These are phyloP conservation scores for Polytrichum commune DNA, from an alignment of 225 moss, liverwort and hornwort genomes.

Conservation along the genomic window DNA sequence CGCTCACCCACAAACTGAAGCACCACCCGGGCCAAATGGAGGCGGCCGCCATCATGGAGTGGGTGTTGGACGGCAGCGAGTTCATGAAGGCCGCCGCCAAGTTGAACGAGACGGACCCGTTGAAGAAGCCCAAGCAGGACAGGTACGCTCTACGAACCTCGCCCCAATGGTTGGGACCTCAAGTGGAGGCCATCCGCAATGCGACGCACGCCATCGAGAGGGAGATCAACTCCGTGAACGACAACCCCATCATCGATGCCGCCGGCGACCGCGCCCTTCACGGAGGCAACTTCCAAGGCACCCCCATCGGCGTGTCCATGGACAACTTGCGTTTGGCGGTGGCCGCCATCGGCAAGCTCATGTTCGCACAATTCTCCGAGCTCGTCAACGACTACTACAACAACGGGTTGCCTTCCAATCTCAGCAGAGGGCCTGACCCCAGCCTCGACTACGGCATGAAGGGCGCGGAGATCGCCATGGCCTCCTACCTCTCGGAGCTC, in stretches of 20 bases:
- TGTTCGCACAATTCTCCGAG: constrained; percentile 46
- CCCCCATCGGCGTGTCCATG: constrained; percentile 37
- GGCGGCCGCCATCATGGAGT: constrained; percentile 33
- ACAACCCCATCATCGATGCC: constrained; percentile 65
- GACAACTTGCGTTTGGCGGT: constrained; percentile 35
- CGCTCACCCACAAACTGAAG: constrained; percentile 30
- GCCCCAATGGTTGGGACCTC: constrained; percentile 15
- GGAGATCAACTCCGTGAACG: constrained; percentile 77
- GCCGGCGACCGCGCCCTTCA: constrained; percentile 58
- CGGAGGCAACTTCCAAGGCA: constrained; percentile 46
- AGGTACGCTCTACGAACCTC: constrained; percentile 23
- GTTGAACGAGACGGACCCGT: constrained; percentile 51
- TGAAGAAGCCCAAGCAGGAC: constrained; percentile 16
- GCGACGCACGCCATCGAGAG: constrained; percentile 66
- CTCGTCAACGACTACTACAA: constrained; percentile 52
- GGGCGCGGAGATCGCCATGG: constrained; percentile 69
- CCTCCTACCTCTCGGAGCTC: constrained; percentile 55
- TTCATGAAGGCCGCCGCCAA: constrained; percentile 34
- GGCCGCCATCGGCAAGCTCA: constrained; percentile 38
- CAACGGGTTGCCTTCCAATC: constrained; percentile 35
- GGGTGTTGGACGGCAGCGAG: constrained; percentile 32
- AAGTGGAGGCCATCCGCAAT: constrained; percentile 42
- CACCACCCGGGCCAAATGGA: constrained; percentile 37
- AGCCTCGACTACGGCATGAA: constrained; percentile 49
- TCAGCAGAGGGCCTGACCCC: constrained; percentile 22